Conservation (phyloP, 495 filamentous ascomycete genomes). For the Hyaloscypha variabilis region DNA sequence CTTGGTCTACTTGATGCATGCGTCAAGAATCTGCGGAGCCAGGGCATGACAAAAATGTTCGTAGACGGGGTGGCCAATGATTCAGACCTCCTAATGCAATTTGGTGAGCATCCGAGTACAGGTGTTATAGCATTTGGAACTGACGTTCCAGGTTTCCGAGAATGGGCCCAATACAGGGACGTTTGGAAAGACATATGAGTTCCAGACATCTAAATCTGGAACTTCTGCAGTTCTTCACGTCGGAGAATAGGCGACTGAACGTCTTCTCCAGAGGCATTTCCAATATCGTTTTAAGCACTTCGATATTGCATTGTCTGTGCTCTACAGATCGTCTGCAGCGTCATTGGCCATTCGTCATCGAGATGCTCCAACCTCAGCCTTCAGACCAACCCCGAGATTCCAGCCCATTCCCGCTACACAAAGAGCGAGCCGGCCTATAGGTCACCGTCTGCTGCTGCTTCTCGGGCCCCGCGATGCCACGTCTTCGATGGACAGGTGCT, state of each 20-base stretch:
- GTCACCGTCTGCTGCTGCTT: background rate
- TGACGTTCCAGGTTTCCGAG: slow-evolving; percentile 36
- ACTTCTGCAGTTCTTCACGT: background rate
- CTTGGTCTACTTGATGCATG: slow-evolving; percentile 26
- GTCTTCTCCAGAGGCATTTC: background rate
- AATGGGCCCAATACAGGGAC: slow-evolving; percentile 45
- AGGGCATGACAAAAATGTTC: slow-evolving; percentile 38
- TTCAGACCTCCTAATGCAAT: slow-evolving; percentile 8
- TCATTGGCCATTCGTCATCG: background rate
- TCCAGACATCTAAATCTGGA: background rate
- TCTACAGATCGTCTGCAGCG: background rate
- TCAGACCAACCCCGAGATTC: too few relatives aligned
- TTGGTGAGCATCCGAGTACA: slow-evolving; percentile 20
- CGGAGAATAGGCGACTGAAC: background rate
- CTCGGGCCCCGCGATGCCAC: background rate
- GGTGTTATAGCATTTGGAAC: slow-evolving; percentile 1
- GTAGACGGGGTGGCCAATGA: slow-evolving; percentile 24
- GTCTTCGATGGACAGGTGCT: background rate
- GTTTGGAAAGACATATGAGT: slow-evolving; percentile 37
- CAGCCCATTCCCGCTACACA: too few relatives aligned
- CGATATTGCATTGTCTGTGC: background rate
- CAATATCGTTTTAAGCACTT: background rate
- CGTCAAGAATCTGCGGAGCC: slow-evolving; percentile 36
- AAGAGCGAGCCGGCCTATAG: background rate
- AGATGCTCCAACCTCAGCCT: background rate